phyloP scores from a whole-genome alignment of 2,329 filamentous ascomycete species.

The Colletotrichum godetiae region DNA sequence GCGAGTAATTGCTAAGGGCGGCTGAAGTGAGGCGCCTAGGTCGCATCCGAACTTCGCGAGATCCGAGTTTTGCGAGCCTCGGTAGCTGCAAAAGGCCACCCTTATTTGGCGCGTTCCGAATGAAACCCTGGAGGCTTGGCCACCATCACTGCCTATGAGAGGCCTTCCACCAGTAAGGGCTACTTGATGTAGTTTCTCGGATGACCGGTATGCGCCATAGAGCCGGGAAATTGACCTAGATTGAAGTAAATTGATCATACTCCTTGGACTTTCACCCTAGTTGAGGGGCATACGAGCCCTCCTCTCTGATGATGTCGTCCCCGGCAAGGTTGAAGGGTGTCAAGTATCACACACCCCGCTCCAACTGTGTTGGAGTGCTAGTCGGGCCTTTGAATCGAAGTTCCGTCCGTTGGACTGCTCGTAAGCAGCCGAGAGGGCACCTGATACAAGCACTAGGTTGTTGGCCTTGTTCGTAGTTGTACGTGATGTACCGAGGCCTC shows the following conservation, averaged over 20 bases:
- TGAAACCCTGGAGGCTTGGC: background rate
- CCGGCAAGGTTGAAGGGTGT: background rate
- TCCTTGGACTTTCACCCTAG: background rate
- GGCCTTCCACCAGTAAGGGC: background rate
- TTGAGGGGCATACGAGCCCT: background rate
- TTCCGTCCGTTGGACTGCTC: background rate
- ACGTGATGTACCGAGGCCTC: background rate
- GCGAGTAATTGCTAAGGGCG: background rate
- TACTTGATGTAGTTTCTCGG: background rate
- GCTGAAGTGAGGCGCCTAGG: slow-evolving; percentile 4
- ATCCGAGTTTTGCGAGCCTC: slow-evolving; percentile 18
- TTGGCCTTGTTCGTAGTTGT: background rate
- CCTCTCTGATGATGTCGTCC: background rate
- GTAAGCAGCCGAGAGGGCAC: background rate
- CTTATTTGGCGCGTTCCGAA: background rate
- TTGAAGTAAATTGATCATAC: background rate
- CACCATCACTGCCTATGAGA: background rate
- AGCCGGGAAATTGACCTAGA: background rate
- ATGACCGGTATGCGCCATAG: background rate
- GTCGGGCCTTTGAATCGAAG: background rate
- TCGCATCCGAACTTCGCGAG: slow-evolving; percentile 8
- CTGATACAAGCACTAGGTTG: background rate
- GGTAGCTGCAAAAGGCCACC: background rate
- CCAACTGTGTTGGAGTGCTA: too few species aligned
- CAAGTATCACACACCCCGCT: background rate